Evolutionary conservation across 2,329 filamentous ascomycete genomes (phyloP).

Genomic region (Kalaharituber pfeilii): DNA sequence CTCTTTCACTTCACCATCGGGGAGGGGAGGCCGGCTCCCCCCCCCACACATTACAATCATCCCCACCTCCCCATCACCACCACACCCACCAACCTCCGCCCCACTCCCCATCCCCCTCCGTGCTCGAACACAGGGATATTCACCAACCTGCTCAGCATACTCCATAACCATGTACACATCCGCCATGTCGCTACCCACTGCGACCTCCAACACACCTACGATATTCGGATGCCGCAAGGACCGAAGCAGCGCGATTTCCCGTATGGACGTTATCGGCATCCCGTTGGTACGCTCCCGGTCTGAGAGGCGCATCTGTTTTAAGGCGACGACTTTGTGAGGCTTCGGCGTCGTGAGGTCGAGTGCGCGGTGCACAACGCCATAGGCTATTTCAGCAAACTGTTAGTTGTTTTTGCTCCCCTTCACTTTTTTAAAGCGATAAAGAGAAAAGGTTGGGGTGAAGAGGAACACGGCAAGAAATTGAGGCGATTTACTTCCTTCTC

Average conservation of each 20-base stretch:
- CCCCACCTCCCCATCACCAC: background rate
- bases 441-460: no score
- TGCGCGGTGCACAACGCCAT: constrained; percentile 26
- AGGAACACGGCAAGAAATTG: no score
- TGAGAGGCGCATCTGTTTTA: constrained; percentile 27
- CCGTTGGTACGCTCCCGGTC: constrained; percentile 26
- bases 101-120: background rate
- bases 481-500: constrained; percentile 25
- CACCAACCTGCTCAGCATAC: constrained; percentile 28
- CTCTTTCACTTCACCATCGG: constrained; percentile 5
- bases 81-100: background rate
- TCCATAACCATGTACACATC: constrained; percentile 28
- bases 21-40: no score
- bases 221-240: constrained; percentile 26
- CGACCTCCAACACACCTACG: constrained; percentile 26
- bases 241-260: constrained; percentile 27
- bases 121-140: background rate
- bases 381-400: constrained; percentile 22
- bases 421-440: background rate
- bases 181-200: constrained; percentile 24
- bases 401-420: background rate
- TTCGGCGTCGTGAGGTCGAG: constrained; percentile 22
- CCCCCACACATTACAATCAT: background rate
- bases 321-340: constrained; percentile 24
- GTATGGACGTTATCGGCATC: constrained; percentile 26